Evolutionary conservation across 2,329 filamentous ascomycete species (phyloP).

Genomic region (Aspergillus bombycis): DNA sequence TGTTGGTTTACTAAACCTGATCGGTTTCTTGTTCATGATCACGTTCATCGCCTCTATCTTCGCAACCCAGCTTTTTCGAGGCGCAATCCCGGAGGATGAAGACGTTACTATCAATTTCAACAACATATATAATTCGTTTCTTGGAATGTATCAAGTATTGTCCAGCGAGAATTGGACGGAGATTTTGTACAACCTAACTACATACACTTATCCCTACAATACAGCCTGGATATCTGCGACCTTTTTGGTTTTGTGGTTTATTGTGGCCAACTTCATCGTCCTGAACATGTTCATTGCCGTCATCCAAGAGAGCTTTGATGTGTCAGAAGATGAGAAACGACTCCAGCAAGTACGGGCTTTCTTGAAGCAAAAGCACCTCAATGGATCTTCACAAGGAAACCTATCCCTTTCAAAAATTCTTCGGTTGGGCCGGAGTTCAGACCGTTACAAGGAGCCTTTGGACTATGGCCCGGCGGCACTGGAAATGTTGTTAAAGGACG

Average conservation of each 20-base stretch:
- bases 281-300: conserved; percentile 99
- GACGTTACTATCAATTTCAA: conserved; percentile 76
- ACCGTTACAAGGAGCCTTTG: conserved; percentile 73
- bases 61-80: conserved; percentile 88
- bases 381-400: conserved; percentile 68
- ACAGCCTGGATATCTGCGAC: conserved; percentile 92
- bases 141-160: conserved; percentile 96
- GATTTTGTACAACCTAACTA: conserved; percentile 81
- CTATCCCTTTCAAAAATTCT: conserved; percentile 64
- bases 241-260: conserved; percentile 95
- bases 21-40: conserved; percentile 94
- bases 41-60: conserved; percentile 94
- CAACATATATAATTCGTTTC: conserved; percentile 91
- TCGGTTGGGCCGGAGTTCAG: conserved; percentile 64
- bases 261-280: conserved; percentile 90
- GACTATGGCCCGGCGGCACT: conserved; percentile 90
- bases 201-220: conserved; percentile 63
- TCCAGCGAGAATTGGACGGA: conserved; percentile 96
- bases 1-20: conserved; percentile 87
- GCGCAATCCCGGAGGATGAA: conserved; percentile 72
- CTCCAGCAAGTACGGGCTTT: conserved; percentile 96
- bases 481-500: conserved; percentile 96
- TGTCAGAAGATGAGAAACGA: conserved; percentile 97
- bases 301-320: conserved; percentile 98
- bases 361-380: conserved; percentile 85